Conservation (phyloP, 768 basidiomycete species). For the Boletus subparvulus region DNA sequence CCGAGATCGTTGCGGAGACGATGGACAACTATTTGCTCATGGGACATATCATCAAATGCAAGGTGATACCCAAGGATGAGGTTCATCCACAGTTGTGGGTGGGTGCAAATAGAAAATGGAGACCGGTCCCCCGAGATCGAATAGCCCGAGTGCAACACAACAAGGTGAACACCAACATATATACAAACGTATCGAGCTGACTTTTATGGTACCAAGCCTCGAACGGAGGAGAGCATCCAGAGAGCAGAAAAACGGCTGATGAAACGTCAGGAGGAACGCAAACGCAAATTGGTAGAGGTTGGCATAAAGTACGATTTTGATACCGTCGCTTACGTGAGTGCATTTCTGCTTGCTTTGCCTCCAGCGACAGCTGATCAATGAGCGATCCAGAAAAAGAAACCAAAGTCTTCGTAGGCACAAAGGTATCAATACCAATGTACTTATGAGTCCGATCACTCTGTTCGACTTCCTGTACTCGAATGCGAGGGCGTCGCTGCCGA, state of each 20-base stretch:
- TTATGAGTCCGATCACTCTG: background rate
- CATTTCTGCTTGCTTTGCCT: background rate
- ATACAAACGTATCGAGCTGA: conserved; percentile 2
- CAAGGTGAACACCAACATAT: conserved; percentile 51
- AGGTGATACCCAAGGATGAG: conserved; percentile 83
- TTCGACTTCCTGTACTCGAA: background rate
- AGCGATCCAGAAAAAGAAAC: conserved; percentile 36
- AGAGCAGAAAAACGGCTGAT: conserved; percentile 67
- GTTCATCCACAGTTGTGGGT: conserved; percentile 95
- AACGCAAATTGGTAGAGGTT: conserved; percentile 71
- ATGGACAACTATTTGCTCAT: conserved; percentile 98
- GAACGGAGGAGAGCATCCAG: conserved; percentile 68
- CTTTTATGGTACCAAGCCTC: conserved; percentile 44
- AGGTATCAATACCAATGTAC: background rate
- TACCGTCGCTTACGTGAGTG: conserved; percentile 77
- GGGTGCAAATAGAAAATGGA: conserved; percentile 94
- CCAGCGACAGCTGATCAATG: background rate
- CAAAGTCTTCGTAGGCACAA: conserved; percentile 24
- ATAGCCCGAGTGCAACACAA: conserved; percentile 75
- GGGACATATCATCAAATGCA: conserved; percentile 92
- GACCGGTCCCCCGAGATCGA: conserved; percentile 68
- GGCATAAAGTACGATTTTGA: conserved; percentile 90
- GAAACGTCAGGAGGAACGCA: conserved; percentile 72
- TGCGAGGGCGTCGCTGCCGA: background rate
- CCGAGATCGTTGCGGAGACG: conserved; percentile 94